Base-by-base conservation (phyloP, 176 grass and related monocot species). In the Dendrocalamus sinicus region DNA sequence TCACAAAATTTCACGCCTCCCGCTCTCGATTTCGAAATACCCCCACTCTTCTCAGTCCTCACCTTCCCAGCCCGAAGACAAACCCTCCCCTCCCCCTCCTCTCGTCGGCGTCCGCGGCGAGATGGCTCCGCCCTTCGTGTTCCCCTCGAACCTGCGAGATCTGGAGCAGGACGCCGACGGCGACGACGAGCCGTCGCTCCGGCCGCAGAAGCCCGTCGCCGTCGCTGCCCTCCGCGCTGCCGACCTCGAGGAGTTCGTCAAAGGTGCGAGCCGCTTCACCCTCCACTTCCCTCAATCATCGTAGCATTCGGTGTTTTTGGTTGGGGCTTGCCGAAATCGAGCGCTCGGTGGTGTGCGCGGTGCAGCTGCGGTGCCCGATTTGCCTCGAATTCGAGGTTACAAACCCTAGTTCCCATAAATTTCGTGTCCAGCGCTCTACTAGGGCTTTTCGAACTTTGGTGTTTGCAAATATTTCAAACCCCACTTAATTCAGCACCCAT, bases 161-260 rank as follows among this genome's bases (percentile, higher is more conserved):
- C 90, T 98, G 69, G 95, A 94, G 78, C 82, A 84, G 40, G 90
- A 88, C 46, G 7, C 32, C 48, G 80, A 87, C 45, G 50, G 75
- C 28, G 70, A 88, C 8, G 86, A 70, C 20, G 90, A 92, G 50
- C 85, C 85, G 20, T 57, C 84, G 20, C 93, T 95, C 69, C 86
- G 93, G 64, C 93, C 89, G 32, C 66, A 88, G 76, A 90, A 68
- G 58, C 73, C 93, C 62, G 14, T 98, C 73, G 77, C 92, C 46
- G 16, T 95, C 75, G 58, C 83, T 10, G 28, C 84, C 44, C 86
- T 98, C 88, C 93, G 93, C 75, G 70, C 96, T 65, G 87, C 91
- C 81, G 86, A 95, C 75, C 74, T 98, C 67, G 93, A 98, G 78
- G 96, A 95, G 80, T 92, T 98, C 88, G 96, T 98, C 84, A 98